Conservation (phyloP, 371 early-diverging fungal genomes). For the Blakeslea trispora region DNA sequence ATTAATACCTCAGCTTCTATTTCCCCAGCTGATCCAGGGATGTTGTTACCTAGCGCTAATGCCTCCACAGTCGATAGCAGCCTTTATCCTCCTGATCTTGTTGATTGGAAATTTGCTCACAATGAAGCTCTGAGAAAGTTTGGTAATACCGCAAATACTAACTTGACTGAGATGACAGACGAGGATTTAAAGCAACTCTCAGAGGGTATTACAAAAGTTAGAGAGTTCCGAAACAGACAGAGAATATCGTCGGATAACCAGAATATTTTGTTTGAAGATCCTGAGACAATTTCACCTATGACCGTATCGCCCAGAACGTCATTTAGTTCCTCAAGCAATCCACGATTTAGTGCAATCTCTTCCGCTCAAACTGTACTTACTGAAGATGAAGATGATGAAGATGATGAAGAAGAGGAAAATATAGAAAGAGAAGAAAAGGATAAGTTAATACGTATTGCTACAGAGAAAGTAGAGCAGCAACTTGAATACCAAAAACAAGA, state of each 20-base stretch:
- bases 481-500: constrained; percentile 51
- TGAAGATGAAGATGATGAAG: constrained; percentile 12
- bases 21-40: constrained; percentile 14
- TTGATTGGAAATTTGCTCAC: constrained; percentile 80
- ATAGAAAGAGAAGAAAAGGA: constrained; percentile 24
- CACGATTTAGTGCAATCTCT: constrained; percentile 19
- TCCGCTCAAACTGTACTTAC: constrained; percentile 12
- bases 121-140: constrained; percentile 62
- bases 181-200: constrained; percentile 57
- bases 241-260: constrained; percentile 44
- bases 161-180: constrained; percentile 44
- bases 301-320: constrained; percentile 28
- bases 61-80: background rate
- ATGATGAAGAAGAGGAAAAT: constrained; percentile 1
- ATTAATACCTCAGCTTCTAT: constrained; percentile 12
- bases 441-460: constrained; percentile 14
- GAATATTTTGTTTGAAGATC: constrained; percentile 34
- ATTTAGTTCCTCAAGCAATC: constrained; percentile 22
- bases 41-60: background rate
- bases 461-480: constrained; percentile 53
- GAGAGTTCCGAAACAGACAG: constrained; percentile 44
- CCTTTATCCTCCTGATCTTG: constrained; percentile 46
- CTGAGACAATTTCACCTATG: constrained; percentile 9
- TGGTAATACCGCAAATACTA: constrained; percentile 40
- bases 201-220: constrained; percentile 54